Evolutionary conservation across 495 filamentous ascomycete species (phyloP), one percentile per base, ranked within the genome.

Genomic region (Talaromyces proteolyticus): DNA sequence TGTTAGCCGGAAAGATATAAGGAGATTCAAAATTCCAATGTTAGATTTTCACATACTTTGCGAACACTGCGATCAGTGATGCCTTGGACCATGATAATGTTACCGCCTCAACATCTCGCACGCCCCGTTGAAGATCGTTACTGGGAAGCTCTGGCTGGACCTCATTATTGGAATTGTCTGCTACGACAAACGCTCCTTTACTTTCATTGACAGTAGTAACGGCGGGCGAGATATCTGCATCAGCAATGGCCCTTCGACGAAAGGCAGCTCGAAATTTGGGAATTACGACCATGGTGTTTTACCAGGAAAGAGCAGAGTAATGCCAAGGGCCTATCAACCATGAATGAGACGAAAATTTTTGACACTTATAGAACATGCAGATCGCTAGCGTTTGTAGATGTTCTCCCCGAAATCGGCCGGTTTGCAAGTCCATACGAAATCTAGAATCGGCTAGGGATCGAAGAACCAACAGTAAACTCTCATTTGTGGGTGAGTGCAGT

Each of bases 51-150:
- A 49, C 62, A 17, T 58, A 75, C 69, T 69, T 57, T 18, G 55
- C 53, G 44, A 76, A 78, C 4, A 68, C 65, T 12, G 56, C 52
- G 51, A 65, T 65, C 21, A 78, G 51, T 3, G 68, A 54, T n/a
- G 42, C 46, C 51, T 58, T 66, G 0, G 62, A 68, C 75, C 74
- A 77, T 6, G 64, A 63, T 47, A 59, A 50, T 18, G 71, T 72
- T 18, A 70, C 61, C 6, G 73, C 74, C 50, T 77, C 67, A 12
- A 69, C 61, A 42, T 67, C 60, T 16, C 57, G 57, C 23, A 79
- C 75, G 60, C 75, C 74, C 34, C 54, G 57, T 46, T 75, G 70
- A 6, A 54, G 48, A 19, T 56, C 49, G 34, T 70, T 54, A 17
- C 51, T 55, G 6, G 55, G 50, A 19, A 52, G 6, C 26, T 21